phyloP scores from a whole-genome alignment of 208 protist species.

The Trypanosoma boissoni region DNA sequence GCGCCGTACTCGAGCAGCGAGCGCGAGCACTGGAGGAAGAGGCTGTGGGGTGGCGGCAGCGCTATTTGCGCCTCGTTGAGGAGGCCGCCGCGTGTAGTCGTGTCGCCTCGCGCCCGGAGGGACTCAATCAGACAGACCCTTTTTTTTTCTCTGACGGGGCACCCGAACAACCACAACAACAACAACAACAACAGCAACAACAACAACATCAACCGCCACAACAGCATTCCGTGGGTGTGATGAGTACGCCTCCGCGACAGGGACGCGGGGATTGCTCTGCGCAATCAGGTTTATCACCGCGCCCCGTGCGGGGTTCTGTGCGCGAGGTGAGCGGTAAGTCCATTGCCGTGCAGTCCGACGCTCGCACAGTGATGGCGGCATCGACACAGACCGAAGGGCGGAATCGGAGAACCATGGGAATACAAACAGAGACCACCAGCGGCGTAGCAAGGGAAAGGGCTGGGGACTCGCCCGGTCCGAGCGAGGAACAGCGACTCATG shows the following conservation, averaged over 20 bases:
- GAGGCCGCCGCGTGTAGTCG: slow-evolving; percentile 7
- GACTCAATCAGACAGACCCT: background rate
- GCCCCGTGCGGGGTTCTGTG: background rate
- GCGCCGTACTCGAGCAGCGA: slow-evolving; percentile 7
- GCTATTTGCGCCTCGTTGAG: slow-evolving; percentile 39
- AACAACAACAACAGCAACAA: background rate
- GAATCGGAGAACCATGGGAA: background rate
- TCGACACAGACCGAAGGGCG: slow-evolving; percentile 8
- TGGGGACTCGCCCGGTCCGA: too few relatives aligned
- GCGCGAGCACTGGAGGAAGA: slow-evolving; percentile 37
- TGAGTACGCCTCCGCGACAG: too few relatives aligned
- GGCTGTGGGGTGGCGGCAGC: slow-evolving; percentile 40
- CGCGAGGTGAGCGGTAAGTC: background rate
- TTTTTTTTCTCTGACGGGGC: background rate
- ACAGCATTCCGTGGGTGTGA: too few relatives aligned
- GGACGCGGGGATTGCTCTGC: too few relatives aligned
- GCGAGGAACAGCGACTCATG: background rate
- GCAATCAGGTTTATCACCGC: too few relatives aligned
- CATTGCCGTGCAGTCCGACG: slow-evolving; percentile 8
- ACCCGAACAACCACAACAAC: background rate
- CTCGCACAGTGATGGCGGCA: background rate
- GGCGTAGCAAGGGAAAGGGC: background rate
- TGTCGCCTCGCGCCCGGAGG: background rate
- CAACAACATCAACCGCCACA: background rate
- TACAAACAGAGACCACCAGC: background rate